Base-by-base conservation (phyloP, 805 yeast species). In the Kazachstania martiniae region DNA sequence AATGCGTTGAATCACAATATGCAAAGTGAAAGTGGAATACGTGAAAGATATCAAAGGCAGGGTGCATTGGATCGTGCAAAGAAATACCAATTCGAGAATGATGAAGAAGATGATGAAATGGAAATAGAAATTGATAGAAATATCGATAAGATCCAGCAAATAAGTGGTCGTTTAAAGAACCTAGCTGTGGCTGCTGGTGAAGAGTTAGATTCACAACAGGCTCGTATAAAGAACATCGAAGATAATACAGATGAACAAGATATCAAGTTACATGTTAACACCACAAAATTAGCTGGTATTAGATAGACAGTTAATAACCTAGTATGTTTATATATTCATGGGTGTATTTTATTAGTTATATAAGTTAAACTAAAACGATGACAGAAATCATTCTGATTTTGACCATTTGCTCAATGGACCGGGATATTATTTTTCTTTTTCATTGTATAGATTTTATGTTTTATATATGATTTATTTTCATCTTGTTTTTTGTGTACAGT, bases 31-130 rank as follows among this genome's bases (percentile, higher is more conserved):
- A 49, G 58, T 22, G 62, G 60, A 8, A 34, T 43, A 2, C 50
- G 58, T 4, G 56, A 51, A 21, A 51, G 51, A 23, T 63, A 62
- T 41, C 58, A 60, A 32, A 57, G 62, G 27, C 58, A 62, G 26
- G 54, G 53, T 30, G 49, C 51, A 21, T 36, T 58, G 31, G 47
- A 64, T 12, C 76, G 74, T 24, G 80, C 93, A 2, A 62, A 72
- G 36, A 62, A 74, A 42, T 86, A 79, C 58, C 83, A 82, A 47
- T 82, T 84, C 46, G 95, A 85, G 51, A 81, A 80, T 30, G 96
- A 89, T 57, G 75, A 76, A 31, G 96, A 89, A 53, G 97, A 91
- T 56, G 94, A 86, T 47, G 91, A 77, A 44, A 72, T 85, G 72
- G 97, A 89, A 52, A 72, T 78, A 40, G 95, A 87, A 56, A 73